Evolutionary conservation across 1,284 basidiomycete genomes (phyloP).

Genomic region (Ceratorhiza oryzae-sativae): DNA sequence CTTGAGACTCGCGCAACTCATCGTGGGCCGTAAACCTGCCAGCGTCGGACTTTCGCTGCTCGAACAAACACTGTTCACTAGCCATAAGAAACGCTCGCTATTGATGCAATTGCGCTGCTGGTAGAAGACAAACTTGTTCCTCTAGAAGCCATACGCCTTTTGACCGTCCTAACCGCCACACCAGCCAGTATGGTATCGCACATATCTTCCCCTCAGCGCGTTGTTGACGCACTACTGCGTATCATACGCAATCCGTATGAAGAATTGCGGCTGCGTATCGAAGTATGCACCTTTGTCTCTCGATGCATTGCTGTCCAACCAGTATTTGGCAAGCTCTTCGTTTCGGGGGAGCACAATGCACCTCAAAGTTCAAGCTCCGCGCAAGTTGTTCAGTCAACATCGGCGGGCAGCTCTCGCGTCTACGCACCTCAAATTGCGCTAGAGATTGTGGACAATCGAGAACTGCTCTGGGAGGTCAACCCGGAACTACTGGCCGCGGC

Average conservation of each 20-base stretch:
- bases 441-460: constrained; percentile 72
- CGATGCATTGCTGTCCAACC: constrained; percentile 87
- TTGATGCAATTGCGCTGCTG: constrained; percentile 70
- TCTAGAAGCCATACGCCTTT: constrained; percentile 67
- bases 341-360: constrained; percentile 67
- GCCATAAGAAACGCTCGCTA: constrained; percentile 60
- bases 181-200: constrained; percentile 72
- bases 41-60: constrained; percentile 63
- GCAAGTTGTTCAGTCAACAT: not conserved
- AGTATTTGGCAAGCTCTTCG: constrained; percentile 82
- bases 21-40: constrained; percentile 66
- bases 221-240: constrained; percentile 65
- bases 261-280: constrained; percentile 69
- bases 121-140: constrained; percentile 68
- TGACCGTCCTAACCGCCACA: constrained; percentile 70
- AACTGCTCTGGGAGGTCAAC: constrained; percentile 73
- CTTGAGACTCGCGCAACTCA: constrained; percentile 64
- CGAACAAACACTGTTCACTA: constrained; percentile 74
- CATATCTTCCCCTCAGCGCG: constrained; percentile 72
- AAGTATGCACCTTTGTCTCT: constrained; percentile 84
- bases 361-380: constrained; percentile 45
- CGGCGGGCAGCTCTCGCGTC: constrained; percentile 30
- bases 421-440: constrained; percentile 57
- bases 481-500: constrained; percentile 79
- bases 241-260: constrained; percentile 73